A percentile compares a stretch with the other conserved stretches of the same genome.
Evolutionary conservation across 768 basidiomycete species (phyloP).

Genomic region (Gyrodon lividus): DNA sequence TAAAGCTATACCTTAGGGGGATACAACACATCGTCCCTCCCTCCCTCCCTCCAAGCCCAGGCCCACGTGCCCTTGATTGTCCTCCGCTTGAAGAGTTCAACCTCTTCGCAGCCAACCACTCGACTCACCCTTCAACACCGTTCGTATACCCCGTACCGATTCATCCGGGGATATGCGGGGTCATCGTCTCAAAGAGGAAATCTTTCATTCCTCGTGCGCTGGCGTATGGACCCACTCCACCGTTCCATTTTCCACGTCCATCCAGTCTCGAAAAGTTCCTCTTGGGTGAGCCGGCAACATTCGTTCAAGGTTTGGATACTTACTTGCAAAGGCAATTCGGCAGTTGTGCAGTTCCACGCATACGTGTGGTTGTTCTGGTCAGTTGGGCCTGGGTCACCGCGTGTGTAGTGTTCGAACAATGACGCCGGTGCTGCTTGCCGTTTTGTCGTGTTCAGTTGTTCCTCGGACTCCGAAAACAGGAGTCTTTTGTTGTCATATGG

Average conservation of each 20-base stretch:
- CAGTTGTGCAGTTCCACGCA: neutral
- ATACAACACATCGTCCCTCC: neutral
- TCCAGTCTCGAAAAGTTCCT: neutral
- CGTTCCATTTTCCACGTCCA: neutral
- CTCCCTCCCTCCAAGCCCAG: neutral
- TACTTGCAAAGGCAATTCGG: neutral
- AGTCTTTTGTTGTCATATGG: neutral
- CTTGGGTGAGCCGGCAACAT: neutral
- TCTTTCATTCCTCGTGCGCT: slow-evolving; percentile 5
- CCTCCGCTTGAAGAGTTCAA: neutral
- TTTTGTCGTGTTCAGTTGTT: neutral
- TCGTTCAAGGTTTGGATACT: neutral
- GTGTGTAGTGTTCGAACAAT: neutral
- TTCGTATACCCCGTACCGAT: slow-evolving; percentile 9
- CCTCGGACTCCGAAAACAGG: slow-evolving; percentile 8
- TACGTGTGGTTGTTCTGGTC: neutral
- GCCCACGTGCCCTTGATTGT: neutral
- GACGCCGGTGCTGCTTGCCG: neutral
- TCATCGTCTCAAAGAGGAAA: slow-evolving; percentile 5
- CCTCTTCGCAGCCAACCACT: neutral
- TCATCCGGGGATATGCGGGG: slow-evolving; percentile 9
- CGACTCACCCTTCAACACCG: neutral
- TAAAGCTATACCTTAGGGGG: too few relatives aligned
- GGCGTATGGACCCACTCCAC: slow-evolving; percentile 11
- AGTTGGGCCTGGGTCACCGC: neutral